Base-by-base conservation (phyloP, 2,329 filamentous ascomycete genomes). In the Diaporthe citrichinensis region DNA sequence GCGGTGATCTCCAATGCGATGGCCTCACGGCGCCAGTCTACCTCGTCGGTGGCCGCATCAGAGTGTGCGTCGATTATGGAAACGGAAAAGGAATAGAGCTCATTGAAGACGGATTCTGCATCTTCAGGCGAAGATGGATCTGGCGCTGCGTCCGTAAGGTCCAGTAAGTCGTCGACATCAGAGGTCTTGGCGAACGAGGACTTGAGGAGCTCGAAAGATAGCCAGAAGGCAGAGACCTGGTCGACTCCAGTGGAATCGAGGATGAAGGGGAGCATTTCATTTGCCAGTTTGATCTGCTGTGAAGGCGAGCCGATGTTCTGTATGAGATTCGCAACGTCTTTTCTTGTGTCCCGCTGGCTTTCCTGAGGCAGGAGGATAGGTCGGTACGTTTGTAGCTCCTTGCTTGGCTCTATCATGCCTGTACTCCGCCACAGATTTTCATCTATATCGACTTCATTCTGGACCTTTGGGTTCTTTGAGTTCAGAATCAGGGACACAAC, bases 1-100 rank as follows among this genome's bases (percentile, higher is more conserved):
- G 95, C 93, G 9, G 96, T 88, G 2, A 93, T 90, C 82, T 98
- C 96, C 2, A 99, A 85, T 0, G 96, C 94, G 46, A 98, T 88
- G 1, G 95, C 94, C 81, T 94, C 90, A 28, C 95, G 83, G 44
- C 93, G 91, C 94, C 94, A 95, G 80, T 97, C 93, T 0, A 81
- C 74, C 1, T 86, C 83, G 31, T 73, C 62, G 46, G 15, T 25
- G 14, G 85, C 82, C 1, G 85, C 81, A 67, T 92, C 89, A 0
- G 85, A 85, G 76, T 90, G 86, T 0, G 89, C 87, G 28, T 90
- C 87, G 3, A 97, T 84, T 0, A 92, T 82, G 1, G 89, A 87
- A 1, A 95, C 87, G 0, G 95, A 92, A 68, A 92, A 92, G 1
- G 91, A 88, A 81, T 95, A 95, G 0, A 97, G 81, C 74, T 95